A percentile compares a stretch with the other conserved stretches of the same genome.
Conservation (phyloP, 768 basidiomycete genomes). For the Lentinus brumalis region DNA sequence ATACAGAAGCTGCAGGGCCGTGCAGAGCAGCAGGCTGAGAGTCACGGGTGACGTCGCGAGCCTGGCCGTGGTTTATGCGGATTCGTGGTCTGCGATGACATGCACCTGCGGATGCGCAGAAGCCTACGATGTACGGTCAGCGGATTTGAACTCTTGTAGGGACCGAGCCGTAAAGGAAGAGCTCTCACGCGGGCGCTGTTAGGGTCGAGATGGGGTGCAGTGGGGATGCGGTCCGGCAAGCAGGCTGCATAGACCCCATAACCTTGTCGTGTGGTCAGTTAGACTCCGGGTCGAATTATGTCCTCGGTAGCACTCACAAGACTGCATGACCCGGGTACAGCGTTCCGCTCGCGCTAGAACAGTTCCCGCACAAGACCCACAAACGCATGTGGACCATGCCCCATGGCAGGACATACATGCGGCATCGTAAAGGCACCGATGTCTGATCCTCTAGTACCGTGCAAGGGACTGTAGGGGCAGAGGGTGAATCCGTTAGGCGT, state of each 20-base stretch:
- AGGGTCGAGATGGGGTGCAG: conserved; percentile 6
- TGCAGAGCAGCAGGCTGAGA: background rate
- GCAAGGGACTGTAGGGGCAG: conserved; percentile 2
- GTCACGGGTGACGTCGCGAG: background rate
- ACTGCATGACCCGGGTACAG: background rate
- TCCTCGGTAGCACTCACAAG: conserved; percentile 10
- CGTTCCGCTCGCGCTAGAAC: conserved; percentile 7
- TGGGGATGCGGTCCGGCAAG: conserved; percentile 8
- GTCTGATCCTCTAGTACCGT: background rate
- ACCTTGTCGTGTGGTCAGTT: conserved; percentile 9
- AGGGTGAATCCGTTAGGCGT: background rate
- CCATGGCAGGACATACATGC: conserved; percentile 1
- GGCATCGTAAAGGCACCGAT: background rate
- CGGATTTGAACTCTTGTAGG: background rate
- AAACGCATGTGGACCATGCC: conserved; percentile 1
- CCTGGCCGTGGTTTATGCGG: background rate
- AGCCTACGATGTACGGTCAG: conserved; percentile 6
- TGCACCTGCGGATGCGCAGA: conserved; percentile 2
- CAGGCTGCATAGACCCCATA: conserved; percentile 11
- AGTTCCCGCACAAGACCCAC: background rate
- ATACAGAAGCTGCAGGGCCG: background rate
- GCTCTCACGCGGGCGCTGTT: conserved; percentile 14
- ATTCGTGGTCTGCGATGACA: background rate
- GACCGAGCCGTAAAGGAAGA: background rate
- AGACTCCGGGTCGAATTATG: background rate